Evolutionary conservation across 768 basidiomycete genomes (phyloP), one percentile per base, ranked within the genome.

Genomic region (Termitomyces sp.): DNA sequence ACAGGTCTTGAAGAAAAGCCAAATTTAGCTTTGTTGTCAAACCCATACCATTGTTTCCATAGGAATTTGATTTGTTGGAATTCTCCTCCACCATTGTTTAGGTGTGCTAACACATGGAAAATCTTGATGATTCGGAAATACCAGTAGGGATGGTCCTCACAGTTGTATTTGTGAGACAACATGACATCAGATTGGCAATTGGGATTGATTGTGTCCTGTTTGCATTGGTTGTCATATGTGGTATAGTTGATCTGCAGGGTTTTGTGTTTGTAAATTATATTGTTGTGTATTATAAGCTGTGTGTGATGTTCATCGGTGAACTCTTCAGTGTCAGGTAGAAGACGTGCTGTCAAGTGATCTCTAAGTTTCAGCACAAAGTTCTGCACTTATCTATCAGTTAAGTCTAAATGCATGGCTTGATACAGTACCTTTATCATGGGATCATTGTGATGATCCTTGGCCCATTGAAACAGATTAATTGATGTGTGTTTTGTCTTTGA

Each of bases 151-250:
- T 76, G 60, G 16, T 13, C 35, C 23, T 27, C 45, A 38, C 20
- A 36, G 43, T 23, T 33, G 3, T 45, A 44, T 50, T 20, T 3
- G n/a, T 68, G 60, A 5, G 61, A 51, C 2, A 72, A 50, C 65
- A 75, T 75, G 22, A 82, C 52, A 31, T 80, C 64, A 2, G 65
- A 41, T 12, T 75, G 70, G 32, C 42, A 0, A 64, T 71, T 0
- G 0, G 73, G 69, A 44, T 79, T 78, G 46, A 82, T 57, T 0
- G 64, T 60, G 55, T 82, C 79, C 52, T 77, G 75, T 9, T 64
- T 63, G 0, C 72, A 67, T 3, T 70, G 66, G 20, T 76, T 54
- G 59, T 79, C 72, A 56, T 77, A 79, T 0, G 72, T 74, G 0
- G 74, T 75, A 53, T 73, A 77, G 56, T 75, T 75, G 42, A 78